phyloP scores from a whole-genome alignment of 2,329 filamentous ascomycete species.

The Aureobasidium sp. region DNA sequence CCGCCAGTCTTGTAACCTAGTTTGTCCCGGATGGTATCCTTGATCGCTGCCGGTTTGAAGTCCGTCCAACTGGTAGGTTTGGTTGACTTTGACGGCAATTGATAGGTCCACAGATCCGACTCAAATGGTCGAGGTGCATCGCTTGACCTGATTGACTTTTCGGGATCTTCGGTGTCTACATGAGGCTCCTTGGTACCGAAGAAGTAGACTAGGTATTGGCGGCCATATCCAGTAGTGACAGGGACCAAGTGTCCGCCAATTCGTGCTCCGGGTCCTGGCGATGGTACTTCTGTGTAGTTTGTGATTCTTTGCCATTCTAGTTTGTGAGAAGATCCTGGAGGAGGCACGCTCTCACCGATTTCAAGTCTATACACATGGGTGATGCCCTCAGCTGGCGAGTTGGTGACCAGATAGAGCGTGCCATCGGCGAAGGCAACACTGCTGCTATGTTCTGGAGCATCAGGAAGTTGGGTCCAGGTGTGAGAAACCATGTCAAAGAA shows the following conservation, averaged over 20 bases:
- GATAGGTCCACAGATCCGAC: slow-evolving; percentile 41
- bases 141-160: slow-evolving; percentile 19
- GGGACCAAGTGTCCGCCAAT: slow-evolving; percentile 35
- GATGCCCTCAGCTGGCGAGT: slow-evolving; percentile 21
- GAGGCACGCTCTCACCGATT: slow-evolving; percentile 21
- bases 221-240: slow-evolving; percentile 38
- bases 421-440: slow-evolving; percentile 33
- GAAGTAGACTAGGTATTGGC: slow-evolving; percentile 39
- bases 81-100: slow-evolving; percentile 32
- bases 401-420: slow-evolving; percentile 36
- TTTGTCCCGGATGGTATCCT: slow-evolving; percentile 36
- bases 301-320: slow-evolving; percentile 34
- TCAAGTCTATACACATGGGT: slow-evolving; percentile 25
- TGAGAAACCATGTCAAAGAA: slow-evolving; percentile 60
- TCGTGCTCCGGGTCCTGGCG: slow-evolving; percentile 36
- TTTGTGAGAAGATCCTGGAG: slow-evolving; percentile 1
- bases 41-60: slow-evolving; percentile 39
- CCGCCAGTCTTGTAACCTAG: slow-evolving; percentile 36
- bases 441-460: slow-evolving; percentile 26
- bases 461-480: slow-evolving; percentile 57
- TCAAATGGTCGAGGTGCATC: slow-evolving; percentile 23
- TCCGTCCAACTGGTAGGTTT: slow-evolving; percentile 19
- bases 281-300: slow-evolving; percentile 38
- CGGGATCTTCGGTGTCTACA: slow-evolving; percentile 18
- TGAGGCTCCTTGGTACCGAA: slow-evolving; percentile 29